Evolutionary conservation across 1,284 basidiomycete species (phyloP).

Genomic region (Puccinia brachypodii): DNA sequence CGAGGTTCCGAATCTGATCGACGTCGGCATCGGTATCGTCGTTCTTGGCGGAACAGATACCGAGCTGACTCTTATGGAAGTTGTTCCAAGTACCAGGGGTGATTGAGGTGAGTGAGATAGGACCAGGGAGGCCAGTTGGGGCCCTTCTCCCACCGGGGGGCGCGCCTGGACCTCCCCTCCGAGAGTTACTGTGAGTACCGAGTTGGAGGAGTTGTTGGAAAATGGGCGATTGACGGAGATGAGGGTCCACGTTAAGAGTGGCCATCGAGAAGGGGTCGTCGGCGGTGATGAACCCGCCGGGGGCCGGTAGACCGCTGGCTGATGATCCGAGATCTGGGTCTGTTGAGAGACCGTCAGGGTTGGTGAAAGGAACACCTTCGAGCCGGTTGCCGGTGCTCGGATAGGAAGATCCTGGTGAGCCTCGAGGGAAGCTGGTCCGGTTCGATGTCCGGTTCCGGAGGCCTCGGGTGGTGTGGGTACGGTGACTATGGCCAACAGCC

Average conservation of each 20-base stretch:
- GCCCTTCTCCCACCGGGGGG: slow-evolving; percentile 30
- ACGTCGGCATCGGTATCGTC: slow-evolving; percentile 47
- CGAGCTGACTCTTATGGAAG: slow-evolving; percentile 46
- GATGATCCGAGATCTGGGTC: slow-evolving; percentile 23
- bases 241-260: slow-evolving; percentile 37
- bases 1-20: slow-evolving; percentile 36
- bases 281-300: slow-evolving; percentile 37
- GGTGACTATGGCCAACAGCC: slow-evolving; percentile 39
- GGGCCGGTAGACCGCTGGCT: background rate
- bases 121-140: slow-evolving; percentile 32
- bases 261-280: slow-evolving; percentile 48
- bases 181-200: slow-evolving; percentile 6
- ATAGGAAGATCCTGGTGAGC: slow-evolving; percentile 26
- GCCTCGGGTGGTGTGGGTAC: slow-evolving; percentile 41
- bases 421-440: slow-evolving; percentile 29
- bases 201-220: slow-evolving; percentile 47
- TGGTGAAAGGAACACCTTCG: slow-evolving; percentile 19
- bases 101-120: slow-evolving; percentile 36
- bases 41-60: slow-evolving; percentile 39
- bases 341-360: slow-evolving; percentile 20
- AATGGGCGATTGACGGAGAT: slow-evolving; percentile 46
- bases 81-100: slow-evolving; percentile 48
- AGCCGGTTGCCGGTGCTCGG: background rate
- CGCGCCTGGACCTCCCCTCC: slow-evolving; percentile 20
- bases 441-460: slow-evolving; percentile 43